A percentile compares a stretch with the other conserved stretches of the same genome.
Conservation (phyloP, 768 basidiomycete genomes). For the Clathrus columnatus region DNA sequence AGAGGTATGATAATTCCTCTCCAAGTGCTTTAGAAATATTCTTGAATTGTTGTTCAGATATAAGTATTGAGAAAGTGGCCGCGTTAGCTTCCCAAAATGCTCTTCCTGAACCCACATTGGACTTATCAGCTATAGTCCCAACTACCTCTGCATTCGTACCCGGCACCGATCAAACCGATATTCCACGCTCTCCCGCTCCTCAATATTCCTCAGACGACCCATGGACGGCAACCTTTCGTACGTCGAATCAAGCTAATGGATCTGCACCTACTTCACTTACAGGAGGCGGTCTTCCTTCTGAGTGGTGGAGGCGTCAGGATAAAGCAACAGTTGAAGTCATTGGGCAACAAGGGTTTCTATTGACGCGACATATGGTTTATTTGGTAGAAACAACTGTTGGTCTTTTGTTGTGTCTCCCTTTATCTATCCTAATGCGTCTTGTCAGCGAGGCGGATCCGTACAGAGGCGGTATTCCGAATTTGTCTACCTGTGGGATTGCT, state of each 20-base stretch:
- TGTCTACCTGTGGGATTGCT: constrained; percentile 78
- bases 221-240: constrained; percentile 26
- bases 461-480: constrained; percentile 91
- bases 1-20: constrained; percentile 42
- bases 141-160: constrained; percentile 40
- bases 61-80: constrained; percentile 77
- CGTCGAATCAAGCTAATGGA: constrained; percentile 14
- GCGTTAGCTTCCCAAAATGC: constrained; percentile 68
- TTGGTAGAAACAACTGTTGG: constrained; percentile 70
- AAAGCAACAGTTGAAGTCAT: constrained; percentile 59
- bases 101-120: constrained; percentile 64
- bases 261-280: constrained; percentile 47
- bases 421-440: constrained; percentile 9
- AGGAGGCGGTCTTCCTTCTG: constrained; percentile 61
- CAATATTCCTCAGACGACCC: constrained; percentile 60
- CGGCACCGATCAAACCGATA: constrained; percentile 20
- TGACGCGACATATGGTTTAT: constrained; percentile 83
- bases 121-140: constrained; percentile 49
- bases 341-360: constrained; percentile 87
- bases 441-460: constrained; percentile 57
- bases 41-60: constrained; percentile 34
- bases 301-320: constrained; percentile 87
- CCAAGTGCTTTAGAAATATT: not conserved
- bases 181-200: constrained; percentile 35
- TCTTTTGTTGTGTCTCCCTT: constrained; percentile 13